Base-by-base conservation (phyloP, 495 filamentous ascomycete genomes). In the Penicillium diatomitis region DNA sequence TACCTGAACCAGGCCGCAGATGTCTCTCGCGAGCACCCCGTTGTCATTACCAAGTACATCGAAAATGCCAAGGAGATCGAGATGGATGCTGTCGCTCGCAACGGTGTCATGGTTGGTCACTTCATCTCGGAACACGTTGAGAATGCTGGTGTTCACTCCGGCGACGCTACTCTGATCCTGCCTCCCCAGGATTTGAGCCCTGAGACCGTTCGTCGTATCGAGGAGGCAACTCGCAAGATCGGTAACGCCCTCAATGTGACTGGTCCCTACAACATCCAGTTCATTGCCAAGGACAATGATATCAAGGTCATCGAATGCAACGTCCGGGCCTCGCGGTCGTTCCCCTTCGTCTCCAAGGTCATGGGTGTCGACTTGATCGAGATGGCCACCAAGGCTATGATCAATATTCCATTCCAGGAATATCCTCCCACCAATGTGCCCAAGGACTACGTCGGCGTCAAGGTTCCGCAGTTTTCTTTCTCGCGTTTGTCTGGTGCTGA, bases 291-390 rank as follows among this genome's bases (percentile, higher is more conserved):
- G 73, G 89, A 97, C 66, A 96, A 97, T 61, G 92, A 96, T 56
- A 97, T 98, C 71, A 98, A 97, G 76, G 92, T 63, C 52, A 98
- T 98, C 53, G 92, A 98, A 70, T 98, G 92, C 70, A 98, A 98
- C 61, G 92, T 97, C 38, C 82, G 92, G 44, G 92, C 92, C 12
- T 96, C 92, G 38, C 80, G 92, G 43, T 96, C 91, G 1, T 97
- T 97, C 74, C 92, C 92, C 31, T 98, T 98, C 65, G 90, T 97
- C 20, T 96, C 91, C 32, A 98, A 98, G 75, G 88, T 95, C 54
- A 96, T 96, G 91, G 91, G 91, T 37, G 86, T 96, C 38, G 91
- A 98, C 58, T 76, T 98, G 34, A 96, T 98, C 54, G 91, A 96
- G 72, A 92, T 98, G 88, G 91, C 92, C 9, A 97, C 92, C 47